These are phyloP conservation scores for Stenogyne calaminthoides DNA, from an alignment of 305 asterid genomes.

Conservation along the genomic window DNA sequence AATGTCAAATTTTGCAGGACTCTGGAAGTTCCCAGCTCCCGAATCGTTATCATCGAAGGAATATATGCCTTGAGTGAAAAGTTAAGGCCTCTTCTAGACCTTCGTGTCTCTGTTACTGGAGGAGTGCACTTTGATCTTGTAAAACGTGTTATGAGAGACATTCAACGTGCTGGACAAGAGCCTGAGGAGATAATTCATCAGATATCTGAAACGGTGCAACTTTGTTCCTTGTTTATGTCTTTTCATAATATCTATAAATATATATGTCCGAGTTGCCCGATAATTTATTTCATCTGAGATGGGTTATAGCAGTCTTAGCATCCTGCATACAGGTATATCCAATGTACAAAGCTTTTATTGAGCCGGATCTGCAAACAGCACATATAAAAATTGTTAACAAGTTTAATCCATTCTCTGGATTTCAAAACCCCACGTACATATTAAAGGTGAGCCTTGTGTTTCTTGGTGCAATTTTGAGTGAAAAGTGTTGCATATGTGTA, in stretches of 20 bases:
- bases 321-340: slow-evolving; percentile 83
- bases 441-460: slow-evolving; percentile 61
- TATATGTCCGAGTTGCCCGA: background rate
- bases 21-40: slow-evolving; percentile 87
- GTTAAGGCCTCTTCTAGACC: slow-evolving; percentile 82
- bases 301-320: slow-evolving; percentile 22
- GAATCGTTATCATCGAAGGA: slow-evolving; percentile 87
- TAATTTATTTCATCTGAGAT: slow-evolving; percentile 14
- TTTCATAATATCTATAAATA: background rate
- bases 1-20: slow-evolving; percentile 55
- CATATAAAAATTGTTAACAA: slow-evolving; percentile 92
- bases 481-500: background rate
- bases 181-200: slow-evolving; percentile 99
- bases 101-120: slow-evolving; percentile 98
- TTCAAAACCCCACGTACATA: slow-evolving; percentile 91
- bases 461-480: slow-evolving; percentile 24
- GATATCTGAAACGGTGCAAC: slow-evolving; percentile 86
- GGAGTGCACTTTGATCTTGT: slow-evolving; percentile 99
- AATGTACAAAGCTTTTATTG: slow-evolving; percentile 98
- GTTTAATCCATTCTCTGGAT: slow-evolving; percentile 98
- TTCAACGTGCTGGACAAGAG: slow-evolving; percentile 98
- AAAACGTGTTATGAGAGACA: slow-evolving; percentile 94
- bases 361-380: slow-evolving; percentile 94
- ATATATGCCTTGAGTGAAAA: slow-evolving; percentile 95
- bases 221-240: slow-evolving; percentile 11